Evolutionary conservation across 768 basidiomycete genomes (phyloP).

Genomic region (Lactarius sanguifluus): DNA sequence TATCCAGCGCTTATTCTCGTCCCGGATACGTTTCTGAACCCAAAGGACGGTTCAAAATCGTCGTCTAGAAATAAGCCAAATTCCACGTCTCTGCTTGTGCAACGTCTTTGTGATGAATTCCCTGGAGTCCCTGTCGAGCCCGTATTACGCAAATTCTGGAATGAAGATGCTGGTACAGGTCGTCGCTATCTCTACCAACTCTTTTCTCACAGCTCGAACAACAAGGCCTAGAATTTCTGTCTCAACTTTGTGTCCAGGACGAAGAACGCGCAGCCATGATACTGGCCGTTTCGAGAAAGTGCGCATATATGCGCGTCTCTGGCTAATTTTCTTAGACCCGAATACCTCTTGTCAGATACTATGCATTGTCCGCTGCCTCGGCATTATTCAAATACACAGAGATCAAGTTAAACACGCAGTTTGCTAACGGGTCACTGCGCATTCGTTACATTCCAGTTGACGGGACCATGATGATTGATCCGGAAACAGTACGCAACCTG

Average conservation of each 20-base stretch:
- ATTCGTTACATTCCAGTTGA: slow-evolving; percentile 79
- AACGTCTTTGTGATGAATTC: slow-evolving; percentile 74
- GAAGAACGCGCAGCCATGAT: slow-evolving; percentile 80
- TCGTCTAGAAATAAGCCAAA: slow-evolving; percentile 46
- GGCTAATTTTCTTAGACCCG: slow-evolving; percentile 8
- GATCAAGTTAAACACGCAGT: slow-evolving; percentile 63
- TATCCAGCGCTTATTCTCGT: slow-evolving; percentile 69
- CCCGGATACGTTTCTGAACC: slow-evolving; percentile 76
- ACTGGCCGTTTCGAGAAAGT: slow-evolving; percentile 80
- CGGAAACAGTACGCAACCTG: slow-evolving; percentile 82
- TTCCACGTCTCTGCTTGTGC: slow-evolving; percentile 63
- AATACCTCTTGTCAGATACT: slow-evolving; percentile 57
- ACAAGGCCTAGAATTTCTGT: slow-evolving; percentile 74
- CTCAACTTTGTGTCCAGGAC: slow-evolving; percentile 75
- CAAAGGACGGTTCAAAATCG: slow-evolving; percentile 49
- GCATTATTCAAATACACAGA: slow-evolving; percentile 90
- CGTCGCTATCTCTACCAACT: slow-evolving; percentile 5
- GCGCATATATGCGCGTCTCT: slow-evolving; percentile 39
- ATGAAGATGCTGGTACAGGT: slow-evolving; percentile 65
- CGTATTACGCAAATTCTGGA: slow-evolving; percentile 81
- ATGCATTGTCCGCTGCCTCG: slow-evolving; percentile 79
- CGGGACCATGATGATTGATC: slow-evolving; percentile 94
- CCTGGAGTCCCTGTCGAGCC: slow-evolving; percentile 65
- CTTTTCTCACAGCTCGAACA: slow-evolving; percentile 8
- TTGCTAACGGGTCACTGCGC: slow-evolving; percentile 64